These are phyloP conservation scores for Madurella mycetomatis DNA, from an alignment of 2,329 filamentous ascomycete genomes.

Conservation along the genomic window DNA sequence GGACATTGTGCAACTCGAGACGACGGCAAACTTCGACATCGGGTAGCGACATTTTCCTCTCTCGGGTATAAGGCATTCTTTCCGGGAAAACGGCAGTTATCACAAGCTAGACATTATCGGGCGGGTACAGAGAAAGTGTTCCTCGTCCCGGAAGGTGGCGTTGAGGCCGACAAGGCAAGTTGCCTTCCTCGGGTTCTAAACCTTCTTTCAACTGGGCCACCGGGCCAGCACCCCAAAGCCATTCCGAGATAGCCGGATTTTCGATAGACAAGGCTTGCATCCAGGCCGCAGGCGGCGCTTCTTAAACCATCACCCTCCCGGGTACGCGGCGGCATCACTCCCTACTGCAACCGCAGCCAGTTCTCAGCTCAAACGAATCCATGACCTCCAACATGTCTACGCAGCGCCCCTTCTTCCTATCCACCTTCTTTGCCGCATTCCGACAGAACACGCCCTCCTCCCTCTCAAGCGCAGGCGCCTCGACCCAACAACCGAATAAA, in stretches of 20 bases:
- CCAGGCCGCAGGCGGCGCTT: background rate
- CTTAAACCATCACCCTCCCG: background rate
- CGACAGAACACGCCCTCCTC: constrained; percentile 42
- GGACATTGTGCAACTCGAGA: background rate
- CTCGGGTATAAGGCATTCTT: background rate
- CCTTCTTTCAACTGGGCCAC: background rate
- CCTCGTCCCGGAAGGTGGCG: background rate
- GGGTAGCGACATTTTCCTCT: background rate
- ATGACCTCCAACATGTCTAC: constrained; percentile 41
- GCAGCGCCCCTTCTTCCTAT: constrained; percentile 53
- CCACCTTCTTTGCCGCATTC: constrained; percentile 53
- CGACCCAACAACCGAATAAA: constrained; percentile 36
- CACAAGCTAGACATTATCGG: background rate
- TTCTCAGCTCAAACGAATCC: background rate
- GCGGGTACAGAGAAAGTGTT: background rate
- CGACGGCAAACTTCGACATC: background rate
- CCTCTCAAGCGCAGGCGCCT: constrained; percentile 17
- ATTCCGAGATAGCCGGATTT: too few relatives aligned
- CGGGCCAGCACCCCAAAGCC: background rate
- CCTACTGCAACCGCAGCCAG: background rate
- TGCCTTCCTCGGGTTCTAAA: background rate
- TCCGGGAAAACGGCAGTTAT: background rate
- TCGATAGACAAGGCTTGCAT: background rate
- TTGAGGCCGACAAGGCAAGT: background rate
- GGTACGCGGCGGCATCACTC: background rate